Base-by-base conservation (phyloP, 179 eudicot genomes). In the Heliamphora pulchella region DNA sequence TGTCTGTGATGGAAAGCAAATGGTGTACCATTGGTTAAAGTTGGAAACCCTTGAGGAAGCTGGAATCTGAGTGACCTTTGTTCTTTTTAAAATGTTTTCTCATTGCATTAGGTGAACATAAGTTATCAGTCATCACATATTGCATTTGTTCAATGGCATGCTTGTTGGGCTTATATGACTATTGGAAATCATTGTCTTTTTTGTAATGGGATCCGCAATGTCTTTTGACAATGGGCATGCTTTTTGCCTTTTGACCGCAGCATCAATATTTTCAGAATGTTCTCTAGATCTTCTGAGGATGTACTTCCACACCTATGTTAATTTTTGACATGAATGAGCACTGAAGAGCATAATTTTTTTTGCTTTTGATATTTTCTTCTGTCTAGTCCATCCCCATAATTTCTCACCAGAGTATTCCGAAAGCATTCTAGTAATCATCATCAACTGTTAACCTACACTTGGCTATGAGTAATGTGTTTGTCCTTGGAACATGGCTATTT, bases 401-500 rank as follows among this genome's bases (percentile, higher is more conserved):
- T 70, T 54, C 18, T 68, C 2, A 53, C 41, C 53, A 54, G 18
- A 47, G 72, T 50, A 20, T 13, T 22, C 14, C 64, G 18, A 58
- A 63, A 22, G 66, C 47, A 64, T 50, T 31, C 51, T 31, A 48
- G 61, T 2, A 22, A 51, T 17, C 63, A 54, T 20, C 54, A 55
- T 66, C 41, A 6, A 10, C n/a, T 41, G 50, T 11, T 58, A 64
- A n/a, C 43, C 55, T 78, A 70, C 80, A 54, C 9, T 67, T 70
- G 74, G 48, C 39, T 22, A 46, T 66, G 41, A 17, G 14, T 46
- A 68, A 78, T 71, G 39, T 61, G 44, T 73, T 82, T 74, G 50
- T 59, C 44, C 75, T 55, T 68, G 53, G 50, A 46, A 75, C 41
- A 10, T 59, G 61, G 77, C 44, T 54, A 77, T 80, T 61, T 72